phyloP scores from a whole-genome alignment of 441 rosid species.

The Gossypium aridum region DNA sequence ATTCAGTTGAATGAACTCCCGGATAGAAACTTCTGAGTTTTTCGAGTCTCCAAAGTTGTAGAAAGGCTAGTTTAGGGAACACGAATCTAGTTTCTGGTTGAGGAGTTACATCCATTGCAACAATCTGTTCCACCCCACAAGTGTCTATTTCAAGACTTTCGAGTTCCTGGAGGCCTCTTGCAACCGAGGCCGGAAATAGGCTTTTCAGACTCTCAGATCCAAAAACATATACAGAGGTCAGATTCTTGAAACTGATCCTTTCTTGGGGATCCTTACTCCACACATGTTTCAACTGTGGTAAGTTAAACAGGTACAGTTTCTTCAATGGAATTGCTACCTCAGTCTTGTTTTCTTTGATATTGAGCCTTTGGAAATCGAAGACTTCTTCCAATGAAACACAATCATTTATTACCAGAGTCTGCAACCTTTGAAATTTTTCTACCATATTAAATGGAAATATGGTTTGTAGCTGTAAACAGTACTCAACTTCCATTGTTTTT shows the following conservation, averaged over 20 bases:
- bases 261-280: constrained; percentile 19
- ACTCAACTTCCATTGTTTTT: constrained; percentile 10
- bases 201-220: constrained; percentile 13
- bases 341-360: background rate
- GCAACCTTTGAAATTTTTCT: background rate
- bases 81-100: constrained; percentile 4
- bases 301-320: background rate
- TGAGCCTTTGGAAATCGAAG: constrained; percentile 11
- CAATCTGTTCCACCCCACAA: constrained; percentile 21
- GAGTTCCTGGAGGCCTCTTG: constrained; percentile 13
- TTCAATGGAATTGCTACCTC: background rate
- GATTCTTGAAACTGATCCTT: constrained; percentile 15
- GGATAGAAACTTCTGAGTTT: constrained; percentile 14
- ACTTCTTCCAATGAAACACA: constrained; percentile 21
- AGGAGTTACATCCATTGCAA: constrained; percentile 3
- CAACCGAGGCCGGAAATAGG: constrained; percentile 22
- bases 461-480: background rate
- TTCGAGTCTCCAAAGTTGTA: constrained; percentile 4
- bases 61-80: constrained; percentile 11
- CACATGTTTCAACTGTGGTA: constrained; percentile 25
- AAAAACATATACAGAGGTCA: background rate
- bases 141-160: background rate
- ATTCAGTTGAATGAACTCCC: constrained; percentile 1
- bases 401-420: background rate
- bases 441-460: constrained; percentile 1